Conservation (phyloP, 129 eudicot species). For the Deinandra increscens region DNA sequence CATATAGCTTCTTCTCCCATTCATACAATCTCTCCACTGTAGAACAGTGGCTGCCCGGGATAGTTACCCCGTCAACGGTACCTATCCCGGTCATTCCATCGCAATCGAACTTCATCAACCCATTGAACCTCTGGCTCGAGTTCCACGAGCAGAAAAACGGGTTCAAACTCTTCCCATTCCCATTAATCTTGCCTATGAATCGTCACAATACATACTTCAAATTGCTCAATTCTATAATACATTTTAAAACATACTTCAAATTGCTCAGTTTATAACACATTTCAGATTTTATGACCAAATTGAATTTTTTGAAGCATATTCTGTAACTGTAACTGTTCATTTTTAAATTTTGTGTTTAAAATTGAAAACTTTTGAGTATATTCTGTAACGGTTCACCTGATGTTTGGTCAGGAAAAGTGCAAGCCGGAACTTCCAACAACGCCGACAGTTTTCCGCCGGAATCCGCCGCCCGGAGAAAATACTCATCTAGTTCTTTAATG, state of each 20-base stretch:
- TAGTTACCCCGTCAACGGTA: constrained; percentile 19
- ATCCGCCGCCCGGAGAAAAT: constrained; percentile 74
- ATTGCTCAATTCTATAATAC: no score
- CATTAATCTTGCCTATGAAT: constrained; percentile 41
- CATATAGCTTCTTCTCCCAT: constrained; percentile 91
- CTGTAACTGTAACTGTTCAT: no score
- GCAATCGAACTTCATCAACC: constrained; percentile 59
- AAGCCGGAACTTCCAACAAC: constrained; percentile 63
- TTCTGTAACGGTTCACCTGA: constrained; percentile 54
- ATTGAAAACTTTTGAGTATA: neutral
- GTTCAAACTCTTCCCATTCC: constrained; percentile 55
- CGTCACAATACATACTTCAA: no score
- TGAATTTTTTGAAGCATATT: no score
- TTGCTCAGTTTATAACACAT: no score
- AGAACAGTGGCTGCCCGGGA: constrained; percentile 59
- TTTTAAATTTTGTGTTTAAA: no score
- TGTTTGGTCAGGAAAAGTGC: constrained; percentile 49
- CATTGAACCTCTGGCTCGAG: constrained; percentile 48
- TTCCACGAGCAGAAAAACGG: constrained; percentile 67
- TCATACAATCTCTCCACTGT: constrained; percentile 83
- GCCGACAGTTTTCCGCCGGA: constrained; percentile 63
- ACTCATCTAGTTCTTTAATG: constrained; percentile 78
- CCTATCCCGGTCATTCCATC: constrained; percentile 43
- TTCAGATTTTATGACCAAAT: no score
- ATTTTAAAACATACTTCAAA: no score